phyloP scores from a whole-genome alignment of 306 rosid genomes.

The Psophocarpus tetragonolobus region DNA sequence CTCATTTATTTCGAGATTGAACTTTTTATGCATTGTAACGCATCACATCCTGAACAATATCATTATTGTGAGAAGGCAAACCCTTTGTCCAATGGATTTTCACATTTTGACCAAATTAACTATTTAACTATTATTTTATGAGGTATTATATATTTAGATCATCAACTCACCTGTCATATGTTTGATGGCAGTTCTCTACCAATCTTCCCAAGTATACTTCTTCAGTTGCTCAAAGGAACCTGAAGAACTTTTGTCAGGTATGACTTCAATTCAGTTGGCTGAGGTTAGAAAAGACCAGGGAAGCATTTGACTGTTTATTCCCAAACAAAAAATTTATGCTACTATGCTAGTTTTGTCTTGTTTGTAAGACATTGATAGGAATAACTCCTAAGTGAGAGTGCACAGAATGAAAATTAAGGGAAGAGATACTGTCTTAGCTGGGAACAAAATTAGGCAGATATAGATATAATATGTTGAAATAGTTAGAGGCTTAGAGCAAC shows the following conservation, averaged over 20 bases:
- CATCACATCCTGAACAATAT: not conserved
- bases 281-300: not conserved
- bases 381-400: not conserved
- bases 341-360: not conserved
- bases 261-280: not conserved
- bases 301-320: not conserved
- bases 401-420: not conserved
- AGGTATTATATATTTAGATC: not conserved
- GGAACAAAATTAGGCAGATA: not conserved
- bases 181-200: constrained; percentile 64
- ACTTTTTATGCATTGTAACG: not conserved
- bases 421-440: not conserved
- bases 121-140: not conserved
- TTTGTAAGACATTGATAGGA: not conserved
- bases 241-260: constrained; percentile 79
- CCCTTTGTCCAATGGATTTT: not conserved
- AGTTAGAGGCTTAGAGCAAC: not conserved
- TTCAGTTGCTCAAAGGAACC: constrained; percentile 75
- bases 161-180: constrained; percentile 28
- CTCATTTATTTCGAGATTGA: not conserved
- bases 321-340: not conserved
- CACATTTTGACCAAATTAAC: not conserved
- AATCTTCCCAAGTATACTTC: constrained; percentile 85
- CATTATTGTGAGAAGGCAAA: not conserved
- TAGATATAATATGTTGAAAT: not conserved